Evolutionary conservation across 768 basidiomycete species (phyloP), one percentile per base, ranked within the genome.

Genomic region (Solioccasus polychromus): DNA sequence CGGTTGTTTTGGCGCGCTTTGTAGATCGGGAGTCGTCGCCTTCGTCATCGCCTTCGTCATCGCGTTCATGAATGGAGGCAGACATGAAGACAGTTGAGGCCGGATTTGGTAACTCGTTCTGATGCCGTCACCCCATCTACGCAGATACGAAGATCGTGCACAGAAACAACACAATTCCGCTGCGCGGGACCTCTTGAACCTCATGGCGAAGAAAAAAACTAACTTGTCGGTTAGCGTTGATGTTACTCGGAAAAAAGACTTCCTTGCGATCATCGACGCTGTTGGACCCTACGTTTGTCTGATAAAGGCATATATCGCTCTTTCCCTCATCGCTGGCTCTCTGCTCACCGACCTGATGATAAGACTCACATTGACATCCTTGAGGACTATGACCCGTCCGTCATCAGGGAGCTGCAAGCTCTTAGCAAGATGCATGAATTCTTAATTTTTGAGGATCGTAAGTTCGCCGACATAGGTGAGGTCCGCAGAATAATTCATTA

Each of bases 291-390:
- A 83, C 58, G 83, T 89, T 59, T 96, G 92, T 77, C 81, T 96
- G 51, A 82, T 98, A 75, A 98, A 98, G 87, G 95, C 75, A 79
- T 69, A 79, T 69, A 44, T 40, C 26, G 11, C 38, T 50, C 44
- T 43, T 46, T 50, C 39, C 44, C 34, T 35, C 39, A 39, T 39
- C 32, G 14, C 44, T 29, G 29, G 35, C 18, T 22, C 47, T 17
- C 46, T 60, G 53, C 61, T 68, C 38, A 63, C 56, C 35, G 53
- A 45, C 56, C 57, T 41, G 35, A 50, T 44, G 41, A 58, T 51
- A 72, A 98, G 96, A 98, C 96, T 0, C 96, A 99, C 61, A 79
- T 97, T 53, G 96, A 99, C 66, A 88, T 99, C 54, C 75, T 99
- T 45, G 86, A 92, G 55, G 93, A 98, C 69, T 98, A 92, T 64